phyloP scores from a whole-genome alignment of 2,329 filamentous ascomycete species.

The Canariomyces notabilis region DNA sequence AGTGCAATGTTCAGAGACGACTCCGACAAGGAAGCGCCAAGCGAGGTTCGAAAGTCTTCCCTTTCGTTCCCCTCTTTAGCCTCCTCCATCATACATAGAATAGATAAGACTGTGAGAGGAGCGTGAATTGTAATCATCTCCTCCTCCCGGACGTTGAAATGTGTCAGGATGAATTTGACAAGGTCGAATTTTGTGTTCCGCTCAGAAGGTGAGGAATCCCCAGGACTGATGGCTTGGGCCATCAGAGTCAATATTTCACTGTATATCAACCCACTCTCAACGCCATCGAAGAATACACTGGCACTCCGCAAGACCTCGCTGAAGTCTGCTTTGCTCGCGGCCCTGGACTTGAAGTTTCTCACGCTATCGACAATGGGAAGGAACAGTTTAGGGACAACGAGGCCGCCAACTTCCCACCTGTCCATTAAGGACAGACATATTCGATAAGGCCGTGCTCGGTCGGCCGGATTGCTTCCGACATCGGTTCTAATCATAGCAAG shows the following conservation, averaged over 20 bases:
- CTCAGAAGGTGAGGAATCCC: slow-evolving; percentile 39
- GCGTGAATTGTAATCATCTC: slow-evolving; percentile 90
- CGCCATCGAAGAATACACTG: slow-evolving; percentile 93
- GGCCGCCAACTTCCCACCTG: slow-evolving; percentile 90
- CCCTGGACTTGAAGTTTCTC: slow-evolving; percentile 63
- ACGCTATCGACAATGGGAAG: slow-evolving; percentile 79
- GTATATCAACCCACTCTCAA: slow-evolving; percentile 92
- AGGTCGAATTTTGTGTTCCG: slow-evolving; percentile 63
- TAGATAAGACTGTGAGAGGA: slow-evolving; percentile 66
- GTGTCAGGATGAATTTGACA: slow-evolving; percentile 72
- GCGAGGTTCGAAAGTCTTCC: slow-evolving; percentile 11
- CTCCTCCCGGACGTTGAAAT: slow-evolving; percentile 93
- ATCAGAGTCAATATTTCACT: slow-evolving; percentile 70
- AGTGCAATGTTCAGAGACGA: slow-evolving; percentile 46
- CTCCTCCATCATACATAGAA: slow-evolving; percentile 57
- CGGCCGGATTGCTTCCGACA: slow-evolving; percentile 48
- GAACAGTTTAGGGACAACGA: slow-evolving; percentile 85
- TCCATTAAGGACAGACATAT: slow-evolving; percentile 97
- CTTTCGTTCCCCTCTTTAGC: slow-evolving; percentile 43
- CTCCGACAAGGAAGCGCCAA: slow-evolving; percentile 19
- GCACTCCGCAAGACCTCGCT: slow-evolving; percentile 87
- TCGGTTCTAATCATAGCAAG: slow-evolving; percentile 66
- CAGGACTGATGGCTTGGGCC: slow-evolving; percentile 51
- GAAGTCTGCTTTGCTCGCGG: slow-evolving; percentile 64
- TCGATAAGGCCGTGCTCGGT: slow-evolving; percentile 78